Evolutionary conservation across 768 basidiomycete species (phyloP).

Genomic region (Naganishia onofrii): DNA sequence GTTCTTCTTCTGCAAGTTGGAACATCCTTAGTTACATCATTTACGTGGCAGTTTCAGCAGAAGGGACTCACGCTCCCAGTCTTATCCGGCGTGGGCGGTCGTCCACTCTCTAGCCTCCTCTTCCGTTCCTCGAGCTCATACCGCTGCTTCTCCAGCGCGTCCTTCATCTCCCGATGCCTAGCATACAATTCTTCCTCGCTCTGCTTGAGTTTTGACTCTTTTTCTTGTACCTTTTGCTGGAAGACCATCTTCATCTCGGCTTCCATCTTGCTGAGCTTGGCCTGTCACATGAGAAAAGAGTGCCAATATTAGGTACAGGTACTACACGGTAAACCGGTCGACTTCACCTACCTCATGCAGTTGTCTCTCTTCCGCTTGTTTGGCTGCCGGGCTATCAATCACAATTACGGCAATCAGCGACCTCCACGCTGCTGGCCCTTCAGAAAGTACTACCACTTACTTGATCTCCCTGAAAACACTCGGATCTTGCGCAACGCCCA

Average conservation of each 20-base stretch:
- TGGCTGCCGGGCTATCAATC: conserved; percentile 76
- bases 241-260: conserved; percentile 99
- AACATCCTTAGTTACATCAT: too few relatives aligned
- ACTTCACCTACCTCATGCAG: conserved; percentile 66
- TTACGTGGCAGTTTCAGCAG: too few relatives aligned
- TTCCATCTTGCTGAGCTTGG: conserved; percentile 79
- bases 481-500: conserved; percentile 97
- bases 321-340: neutral
- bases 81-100: conserved; percentile 94
- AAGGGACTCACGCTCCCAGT: conserved; percentile 29
- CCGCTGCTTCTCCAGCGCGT: conserved; percentile 94
- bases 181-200: conserved; percentile 98
- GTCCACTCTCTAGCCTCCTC: conserved; percentile 86
- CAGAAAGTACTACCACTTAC: conserved; percentile 58
- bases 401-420: neutral
- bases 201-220: conserved; percentile 98
- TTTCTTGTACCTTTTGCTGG: conserved; percentile 99
- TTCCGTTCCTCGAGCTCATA: conserved; percentile 96
- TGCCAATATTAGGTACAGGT: neutral
- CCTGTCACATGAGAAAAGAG: conserved; percentile 41
- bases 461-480: conserved; percentile 99
- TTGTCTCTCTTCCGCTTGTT: conserved; percentile 91
- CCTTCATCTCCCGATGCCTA: conserved; percentile 99
- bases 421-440: neutral
- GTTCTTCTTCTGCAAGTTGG: conserved; percentile 27